These are phyloP conservation scores for Diaporthe sp. DNA, from an alignment of 2,329 filamentous ascomycete genomes.

Conservation along the genomic window DNA sequence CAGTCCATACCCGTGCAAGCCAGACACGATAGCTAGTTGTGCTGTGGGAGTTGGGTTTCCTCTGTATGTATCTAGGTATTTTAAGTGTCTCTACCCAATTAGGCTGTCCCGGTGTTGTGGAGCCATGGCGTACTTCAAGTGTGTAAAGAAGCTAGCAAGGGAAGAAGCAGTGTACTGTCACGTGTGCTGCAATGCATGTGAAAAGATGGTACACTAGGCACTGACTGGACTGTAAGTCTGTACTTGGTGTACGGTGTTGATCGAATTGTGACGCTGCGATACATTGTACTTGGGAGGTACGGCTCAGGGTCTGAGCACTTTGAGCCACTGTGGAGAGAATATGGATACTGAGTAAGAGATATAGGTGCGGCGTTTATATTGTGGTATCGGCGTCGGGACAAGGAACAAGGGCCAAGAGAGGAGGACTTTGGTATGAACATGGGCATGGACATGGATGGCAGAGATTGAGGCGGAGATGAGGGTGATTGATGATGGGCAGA, in stretches of 20 bases:
- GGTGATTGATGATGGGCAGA: not conserved
- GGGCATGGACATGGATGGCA: conserved; percentile 11
- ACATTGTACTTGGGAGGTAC: not conserved
- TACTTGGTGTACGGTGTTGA: too few species aligned
- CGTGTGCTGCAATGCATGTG: not conserved
- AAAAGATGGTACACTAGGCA: not conserved
- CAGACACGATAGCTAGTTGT: too few species aligned
- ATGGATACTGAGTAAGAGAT: not conserved
- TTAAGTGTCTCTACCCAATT: not conserved
- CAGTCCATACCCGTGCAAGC: too few species aligned
- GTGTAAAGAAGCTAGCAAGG: not conserved
- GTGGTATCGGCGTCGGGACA: not conserved
- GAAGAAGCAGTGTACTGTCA: not conserved
- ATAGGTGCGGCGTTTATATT: not conserved
- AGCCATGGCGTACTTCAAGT: not conserved
- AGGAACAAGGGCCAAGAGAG: not conserved
- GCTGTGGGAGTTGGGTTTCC: too few species aligned
- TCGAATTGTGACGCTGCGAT: not conserved
- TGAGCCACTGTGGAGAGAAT: not conserved
- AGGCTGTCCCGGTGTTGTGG: not conserved
- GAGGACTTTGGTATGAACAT: not conserved
- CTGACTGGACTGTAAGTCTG: too few species aligned
- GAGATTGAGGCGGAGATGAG: not conserved
- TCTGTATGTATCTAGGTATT: too few species aligned
- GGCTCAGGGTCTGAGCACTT: not conserved